Evolutionary conservation across 192 early-diverging fungal species (phyloP), one percentile per base, ranked within the genome.

Genomic region (Kickxella alabastrina): DNA sequence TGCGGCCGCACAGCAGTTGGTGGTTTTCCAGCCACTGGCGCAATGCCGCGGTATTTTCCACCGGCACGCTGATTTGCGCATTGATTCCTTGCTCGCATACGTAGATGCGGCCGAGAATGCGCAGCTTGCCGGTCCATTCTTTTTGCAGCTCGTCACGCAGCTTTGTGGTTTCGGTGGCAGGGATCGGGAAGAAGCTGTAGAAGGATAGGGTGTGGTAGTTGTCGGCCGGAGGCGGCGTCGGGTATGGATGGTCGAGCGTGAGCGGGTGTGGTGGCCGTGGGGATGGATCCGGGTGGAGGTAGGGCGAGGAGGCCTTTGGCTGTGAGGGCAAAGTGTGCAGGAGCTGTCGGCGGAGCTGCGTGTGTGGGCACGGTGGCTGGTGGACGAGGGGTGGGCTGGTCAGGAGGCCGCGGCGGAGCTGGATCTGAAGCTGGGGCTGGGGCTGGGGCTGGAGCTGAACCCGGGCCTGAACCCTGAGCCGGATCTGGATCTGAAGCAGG

Each of bases 51-150:
- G 82, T 55, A 17, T 78, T 70, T 9, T 73, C 62, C 18, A 62
- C 54, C 37, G 87, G 87, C 42, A 83, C 82, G 37, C 83, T 82
- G 10, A 88, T 72, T 65, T 90, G 88, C n/a, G 85, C 87, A 58
- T 90, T 90, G 68, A 90, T 83, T 0, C 88, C 88, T 64, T 90
- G 82, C 4, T 72, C 57, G 15, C 82, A 80, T 15, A 90, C 62
- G 58, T 90, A 90, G 34, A 90, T 85, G 12, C 88, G 80, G 6
- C 88, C 88, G 5, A 87, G 80, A 18, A 87, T 65, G 25, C 78
- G 73, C 53, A 85, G 49, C 10, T 55, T 38, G 10, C 27, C 23
- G 38, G 31, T 47, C 73, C 73, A 75, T 22, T 75, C 66, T 1
- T 18, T 34, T 29, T 65, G 73, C 12, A 75, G 49, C 53, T 52